Evolutionary conservation across 306 rosid species (phyloP).

Genomic region (Prunus armeniaca): DNA sequence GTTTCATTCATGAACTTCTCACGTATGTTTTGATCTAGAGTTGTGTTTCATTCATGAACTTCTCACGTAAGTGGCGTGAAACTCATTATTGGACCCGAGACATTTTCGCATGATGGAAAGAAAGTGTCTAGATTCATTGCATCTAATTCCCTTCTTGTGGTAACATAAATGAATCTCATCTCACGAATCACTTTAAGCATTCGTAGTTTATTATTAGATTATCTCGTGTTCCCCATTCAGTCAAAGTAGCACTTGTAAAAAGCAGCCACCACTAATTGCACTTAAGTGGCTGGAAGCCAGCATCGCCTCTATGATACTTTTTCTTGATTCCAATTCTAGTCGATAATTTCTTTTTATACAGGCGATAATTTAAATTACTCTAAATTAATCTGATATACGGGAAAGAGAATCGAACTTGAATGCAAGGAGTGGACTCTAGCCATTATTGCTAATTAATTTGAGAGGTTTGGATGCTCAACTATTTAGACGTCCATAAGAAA

Average conservation of each 20-base stretch:
- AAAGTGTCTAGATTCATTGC: constrained; percentile 3
- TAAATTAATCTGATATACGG: no score
- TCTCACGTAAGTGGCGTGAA: background rate
- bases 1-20: no score
- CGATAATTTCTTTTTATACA: no score
- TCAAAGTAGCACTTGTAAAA: background rate
- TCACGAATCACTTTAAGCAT: background rate
- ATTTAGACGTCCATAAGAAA: no score
- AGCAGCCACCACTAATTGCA: background rate
- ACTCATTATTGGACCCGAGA: background rate
- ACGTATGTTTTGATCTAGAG: no score
- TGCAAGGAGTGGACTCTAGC: no score
- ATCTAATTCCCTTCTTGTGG: background rate
- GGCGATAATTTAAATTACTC: no score
- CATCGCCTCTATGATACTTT: background rate
- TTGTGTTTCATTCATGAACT: no score
- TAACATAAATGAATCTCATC: background rate
- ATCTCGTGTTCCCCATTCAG: background rate
- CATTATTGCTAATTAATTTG: no score
- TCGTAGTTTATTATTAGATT: no score
- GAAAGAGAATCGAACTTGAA: no score
- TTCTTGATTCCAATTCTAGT: background rate
- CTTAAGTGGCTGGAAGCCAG: background rate
- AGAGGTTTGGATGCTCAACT: no score
- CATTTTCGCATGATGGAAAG: background rate